Evolutionary conservation across 805 yeast species (phyloP).

Genomic region (Clavispora carvajalis): DNA sequence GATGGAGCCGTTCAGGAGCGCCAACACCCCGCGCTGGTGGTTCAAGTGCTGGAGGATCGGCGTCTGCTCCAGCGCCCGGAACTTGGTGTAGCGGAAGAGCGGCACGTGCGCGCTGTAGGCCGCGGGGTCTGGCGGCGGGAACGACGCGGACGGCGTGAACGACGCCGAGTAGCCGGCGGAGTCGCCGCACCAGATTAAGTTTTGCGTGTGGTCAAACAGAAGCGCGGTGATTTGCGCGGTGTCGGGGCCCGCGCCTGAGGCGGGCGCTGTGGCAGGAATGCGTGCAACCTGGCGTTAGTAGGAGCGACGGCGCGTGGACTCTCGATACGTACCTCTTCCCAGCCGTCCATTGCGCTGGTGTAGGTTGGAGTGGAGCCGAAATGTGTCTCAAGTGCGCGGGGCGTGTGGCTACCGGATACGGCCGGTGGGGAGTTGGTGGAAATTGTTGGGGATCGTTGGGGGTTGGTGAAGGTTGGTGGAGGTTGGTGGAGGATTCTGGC

Average conservation of each 20-base stretch:
- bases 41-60: constrained; percentile 26
- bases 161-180: constrained; percentile 43
- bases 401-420: neutral
- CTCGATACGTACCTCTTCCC: constrained; percentile 41
- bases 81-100: constrained; percentile 34
- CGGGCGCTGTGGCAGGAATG: constrained; percentile 15
- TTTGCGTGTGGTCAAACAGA: constrained; percentile 64
- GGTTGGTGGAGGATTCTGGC: too few relatives aligned
- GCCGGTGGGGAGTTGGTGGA: neutral
- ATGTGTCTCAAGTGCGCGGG: neutral
- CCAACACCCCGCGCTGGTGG: constrained; percentile 30
- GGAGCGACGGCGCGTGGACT: neutral
- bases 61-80: constrained; percentile 19
- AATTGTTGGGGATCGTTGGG: too few relatives aligned
- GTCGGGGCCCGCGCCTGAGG: constrained; percentile 5
- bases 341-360: constrained; percentile 39
- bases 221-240: constrained; percentile 22
- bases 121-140: constrained; percentile 11
- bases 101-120: constrained; percentile 13
- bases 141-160: too few relatives aligned
- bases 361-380: neutral
- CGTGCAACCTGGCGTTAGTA: constrained; percentile 28
- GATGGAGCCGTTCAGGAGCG: constrained; percentile 27
- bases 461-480: too few relatives aligned
- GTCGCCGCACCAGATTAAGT: constrained; percentile 84